phyloP scores from a whole-genome alignment of 768 basidiomycete genomes.

The Terana coerulea region DNA sequence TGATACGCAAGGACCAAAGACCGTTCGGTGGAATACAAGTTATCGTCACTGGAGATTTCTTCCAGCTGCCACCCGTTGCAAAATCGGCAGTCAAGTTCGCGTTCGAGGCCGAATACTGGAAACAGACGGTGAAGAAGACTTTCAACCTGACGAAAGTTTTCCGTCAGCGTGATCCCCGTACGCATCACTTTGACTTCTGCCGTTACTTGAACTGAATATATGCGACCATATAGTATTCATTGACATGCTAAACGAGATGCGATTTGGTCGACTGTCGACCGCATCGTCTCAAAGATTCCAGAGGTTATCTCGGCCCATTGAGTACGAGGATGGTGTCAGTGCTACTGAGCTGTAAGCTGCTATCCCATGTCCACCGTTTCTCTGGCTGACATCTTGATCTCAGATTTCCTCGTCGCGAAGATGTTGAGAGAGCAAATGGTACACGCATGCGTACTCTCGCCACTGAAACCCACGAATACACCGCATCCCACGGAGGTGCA shows the following conservation, averaged over 20 bases:
- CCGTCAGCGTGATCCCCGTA: slow-evolving; percentile 88
- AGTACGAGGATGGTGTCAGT: slow-evolving; percentile 76
- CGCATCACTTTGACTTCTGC: slow-evolving; percentile 18
- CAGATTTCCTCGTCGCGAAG: slow-evolving; percentile 89
- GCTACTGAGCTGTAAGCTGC: slow-evolving; percentile 83
- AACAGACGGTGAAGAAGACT: slow-evolving; percentile 65
- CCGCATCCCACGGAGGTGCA: slow-evolving; percentile 60
- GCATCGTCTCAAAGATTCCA: slow-evolving; percentile 71
- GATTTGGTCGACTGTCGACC: slow-evolving; percentile 70
- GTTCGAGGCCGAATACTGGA: slow-evolving; percentile 86
- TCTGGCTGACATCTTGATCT: neutral
- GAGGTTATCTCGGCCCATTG: slow-evolving; percentile 62
- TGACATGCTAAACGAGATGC: slow-evolving; percentile 98
- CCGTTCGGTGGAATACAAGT: slow-evolving; percentile 98
- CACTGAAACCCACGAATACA: slow-evolving; percentile 50
- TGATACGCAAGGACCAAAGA: slow-evolving; percentile 52
- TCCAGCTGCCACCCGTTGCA: slow-evolving; percentile 91
- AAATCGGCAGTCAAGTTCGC: slow-evolving; percentile 78
- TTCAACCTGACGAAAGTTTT: slow-evolving; percentile 96
- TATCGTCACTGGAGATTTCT: slow-evolving; percentile 95
- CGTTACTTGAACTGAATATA: neutral
- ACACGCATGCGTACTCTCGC: slow-evolving; percentile 59
- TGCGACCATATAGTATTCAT: slow-evolving; percentile 63
- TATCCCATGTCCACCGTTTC: neutral
- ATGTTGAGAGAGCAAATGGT: slow-evolving; percentile 84